These are phyloP conservation scores for Phascolomyces articulosus DNA, from an alignment of 371 early-diverging fungal genomes.

Conservation along the genomic window DNA sequence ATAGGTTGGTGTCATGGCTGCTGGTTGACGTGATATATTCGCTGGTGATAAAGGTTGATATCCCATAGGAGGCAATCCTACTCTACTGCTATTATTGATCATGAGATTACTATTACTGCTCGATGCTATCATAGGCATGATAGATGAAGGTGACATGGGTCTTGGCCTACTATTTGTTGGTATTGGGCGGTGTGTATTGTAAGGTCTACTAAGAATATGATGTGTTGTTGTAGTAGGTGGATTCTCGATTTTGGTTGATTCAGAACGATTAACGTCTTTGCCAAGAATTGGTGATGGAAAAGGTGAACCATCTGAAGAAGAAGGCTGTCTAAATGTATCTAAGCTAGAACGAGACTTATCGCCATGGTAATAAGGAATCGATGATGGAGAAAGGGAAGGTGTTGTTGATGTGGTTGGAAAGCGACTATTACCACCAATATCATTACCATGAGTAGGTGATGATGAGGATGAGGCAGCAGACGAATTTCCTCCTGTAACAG, in stretches of 20 bases:
- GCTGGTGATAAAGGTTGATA: not conserved
- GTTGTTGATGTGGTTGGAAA: constrained; percentile 5
- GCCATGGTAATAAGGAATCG: not conserved
- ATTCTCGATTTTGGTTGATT: not conserved
- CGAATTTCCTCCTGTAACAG: not conserved
- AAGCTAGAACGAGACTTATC: not conserved
- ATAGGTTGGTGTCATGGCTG: not conserved
- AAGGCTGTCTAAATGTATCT: constrained; percentile 1
- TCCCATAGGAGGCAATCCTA: too few species aligned
- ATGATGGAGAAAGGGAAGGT: constrained; percentile 1
- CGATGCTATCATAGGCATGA: too few species aligned
- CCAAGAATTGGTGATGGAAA: not conserved
- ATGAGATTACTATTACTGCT: too few species aligned
- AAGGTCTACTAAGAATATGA: not conserved
- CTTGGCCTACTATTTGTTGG: not conserved
- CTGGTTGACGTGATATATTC: not conserved
- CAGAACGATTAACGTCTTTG: not conserved
- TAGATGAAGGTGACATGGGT: not conserved
- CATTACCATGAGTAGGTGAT: too few species aligned
- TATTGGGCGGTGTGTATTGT: not conserved
- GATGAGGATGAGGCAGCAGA: too few species aligned
- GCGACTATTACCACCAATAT: too few species aligned
- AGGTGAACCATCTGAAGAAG: not conserved
- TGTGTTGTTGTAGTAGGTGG: not conserved
- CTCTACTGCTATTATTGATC: too few species aligned